Conservation (phyloP, 345 rosid genomes). For the Sisymbrium altissimum region DNA sequence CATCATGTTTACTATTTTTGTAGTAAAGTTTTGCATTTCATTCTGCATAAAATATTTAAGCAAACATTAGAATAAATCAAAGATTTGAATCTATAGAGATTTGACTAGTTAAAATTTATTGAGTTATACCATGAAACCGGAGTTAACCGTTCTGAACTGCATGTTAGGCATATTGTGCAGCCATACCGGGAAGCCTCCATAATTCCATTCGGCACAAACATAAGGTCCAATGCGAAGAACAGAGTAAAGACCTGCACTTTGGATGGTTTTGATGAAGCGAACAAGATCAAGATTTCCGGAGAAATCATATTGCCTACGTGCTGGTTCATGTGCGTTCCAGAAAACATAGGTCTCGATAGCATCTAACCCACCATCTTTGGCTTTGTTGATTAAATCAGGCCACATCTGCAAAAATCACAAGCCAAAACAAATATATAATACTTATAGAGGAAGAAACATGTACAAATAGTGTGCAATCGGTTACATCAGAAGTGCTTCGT, state of each 20-base stretch:
- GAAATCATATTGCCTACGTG: slow-evolving; percentile 52
- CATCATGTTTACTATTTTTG: slow-evolving; percentile 55
- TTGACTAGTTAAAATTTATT: neutral
- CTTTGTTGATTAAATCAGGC: slow-evolving; percentile 55
- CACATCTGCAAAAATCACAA: slow-evolving; percentile 48
- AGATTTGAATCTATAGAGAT: neutral
- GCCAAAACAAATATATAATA: neutral
- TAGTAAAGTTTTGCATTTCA: slow-evolving; percentile 73
- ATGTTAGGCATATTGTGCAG: slow-evolving; percentile 38
- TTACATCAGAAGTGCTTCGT: slow-evolving; percentile 56
- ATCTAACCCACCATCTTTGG: slow-evolving; percentile 65
- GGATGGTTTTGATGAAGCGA: slow-evolving; percentile 57
- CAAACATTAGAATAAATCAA: neutral
- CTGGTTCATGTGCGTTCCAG: slow-evolving; percentile 65
- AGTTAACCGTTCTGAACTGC: slow-evolving; percentile 39
- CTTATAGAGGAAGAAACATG: neutral
- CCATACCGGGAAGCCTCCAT: slow-evolving; percentile 73
- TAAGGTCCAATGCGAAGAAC: slow-evolving; percentile 72
- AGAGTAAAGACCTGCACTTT: slow-evolving; percentile 43
- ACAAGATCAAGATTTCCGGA: slow-evolving; percentile 47
- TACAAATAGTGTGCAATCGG: neutral
- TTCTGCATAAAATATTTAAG: slow-evolving; percentile 20
- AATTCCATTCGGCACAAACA: slow-evolving; percentile 72
- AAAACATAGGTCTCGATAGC: slow-evolving; percentile 66
- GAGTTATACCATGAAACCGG: slow-evolving; percentile 41